Conservation (phyloP, 1,284 basidiomycete species). For the Leucoagaricus sp. region DNA sequence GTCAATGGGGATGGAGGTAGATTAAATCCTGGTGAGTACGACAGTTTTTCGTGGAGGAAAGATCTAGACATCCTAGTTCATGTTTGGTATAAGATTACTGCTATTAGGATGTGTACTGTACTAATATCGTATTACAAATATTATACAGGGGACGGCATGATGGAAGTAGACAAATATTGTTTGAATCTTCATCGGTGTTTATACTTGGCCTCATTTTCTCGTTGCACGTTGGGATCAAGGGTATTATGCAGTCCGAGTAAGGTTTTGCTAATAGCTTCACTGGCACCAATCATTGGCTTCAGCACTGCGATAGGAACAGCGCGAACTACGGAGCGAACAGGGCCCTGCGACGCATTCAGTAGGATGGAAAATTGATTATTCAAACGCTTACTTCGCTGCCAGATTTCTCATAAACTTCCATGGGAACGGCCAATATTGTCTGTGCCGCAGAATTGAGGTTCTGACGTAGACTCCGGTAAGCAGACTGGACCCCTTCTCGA, state of each 20-base stretch:
- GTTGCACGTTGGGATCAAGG: slow-evolving; percentile 76
- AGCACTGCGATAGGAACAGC: slow-evolving; percentile 97
- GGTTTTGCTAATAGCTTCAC: slow-evolving; percentile 95
- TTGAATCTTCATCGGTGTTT: slow-evolving; percentile 62
- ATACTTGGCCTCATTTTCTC: slow-evolving; percentile 88
- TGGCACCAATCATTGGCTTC: slow-evolving; percentile 96
- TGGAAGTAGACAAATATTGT: neutral
- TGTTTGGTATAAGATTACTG: neutral
- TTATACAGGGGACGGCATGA: no score
- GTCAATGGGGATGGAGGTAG: slow-evolving; percentile 83
- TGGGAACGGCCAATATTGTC: slow-evolving; percentile 97
- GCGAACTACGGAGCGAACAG: slow-evolving; percentile 89
- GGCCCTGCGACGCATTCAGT: slow-evolving; percentile 55
- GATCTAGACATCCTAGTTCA: neutral
- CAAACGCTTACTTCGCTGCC: slow-evolving; percentile 74
- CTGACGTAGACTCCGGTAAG: slow-evolving; percentile 81
- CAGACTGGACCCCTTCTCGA: slow-evolving; percentile 86
- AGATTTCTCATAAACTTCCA: slow-evolving; percentile 97
- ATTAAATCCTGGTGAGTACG: slow-evolving; percentile 37
- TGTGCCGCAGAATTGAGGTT: slow-evolving; percentile 95
- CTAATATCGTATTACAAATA: neutral
- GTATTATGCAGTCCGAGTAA: slow-evolving; percentile 90
- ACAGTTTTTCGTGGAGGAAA: neutral
- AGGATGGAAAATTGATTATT: neutral
- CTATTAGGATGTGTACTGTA: neutral